Conservation (phyloP, 2,329 filamentous ascomycete species). For the Clathrospora elynae region DNA sequence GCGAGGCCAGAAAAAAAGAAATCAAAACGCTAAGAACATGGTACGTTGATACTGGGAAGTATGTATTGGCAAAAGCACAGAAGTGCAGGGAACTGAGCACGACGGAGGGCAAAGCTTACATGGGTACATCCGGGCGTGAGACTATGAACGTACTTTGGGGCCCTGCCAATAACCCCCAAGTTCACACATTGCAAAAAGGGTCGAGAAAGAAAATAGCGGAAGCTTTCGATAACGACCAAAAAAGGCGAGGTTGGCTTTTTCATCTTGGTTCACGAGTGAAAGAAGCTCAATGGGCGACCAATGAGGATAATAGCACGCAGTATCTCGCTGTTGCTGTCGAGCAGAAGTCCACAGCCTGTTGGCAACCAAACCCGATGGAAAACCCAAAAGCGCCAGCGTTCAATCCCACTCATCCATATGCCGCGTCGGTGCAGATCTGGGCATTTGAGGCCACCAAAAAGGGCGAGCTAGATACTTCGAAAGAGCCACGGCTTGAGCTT, state of each 20-base stretch:
- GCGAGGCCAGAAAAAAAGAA: constrained; percentile 52
- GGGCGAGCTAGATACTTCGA: constrained; percentile 51
- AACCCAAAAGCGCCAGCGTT: constrained; percentile 55
- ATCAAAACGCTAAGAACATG: constrained; percentile 57
- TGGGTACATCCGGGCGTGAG: constrained; percentile 43
- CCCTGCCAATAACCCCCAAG: constrained; percentile 51
- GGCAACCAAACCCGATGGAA: constrained; percentile 38
- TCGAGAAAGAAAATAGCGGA: constrained; percentile 53
- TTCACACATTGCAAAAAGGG: constrained; percentile 51
- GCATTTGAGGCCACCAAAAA: constrained; percentile 53
- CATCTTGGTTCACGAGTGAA: constrained; percentile 61
- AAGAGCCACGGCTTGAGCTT: constrained; percentile 53
- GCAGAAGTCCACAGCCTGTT: constrained; percentile 23
- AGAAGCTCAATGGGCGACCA: constrained; percentile 54
- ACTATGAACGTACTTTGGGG: constrained; percentile 58
- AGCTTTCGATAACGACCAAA: constrained; percentile 36
- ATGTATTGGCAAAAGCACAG: constrained; percentile 53
- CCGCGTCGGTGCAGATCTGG: constrained; percentile 64
- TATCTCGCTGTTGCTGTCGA: constrained; percentile 60
- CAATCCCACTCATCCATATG: constrained; percentile 54
- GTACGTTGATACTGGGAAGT: constrained; percentile 55
- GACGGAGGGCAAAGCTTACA: constrained; percentile 50
- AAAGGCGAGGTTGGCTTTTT: constrained; percentile 58
- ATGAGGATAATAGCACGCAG: constrained; percentile 54
- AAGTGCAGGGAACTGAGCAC: constrained; percentile 41